Evolutionary conservation across 306 rosid species (phyloP).

Genomic region (Malus sylvestris): DNA sequence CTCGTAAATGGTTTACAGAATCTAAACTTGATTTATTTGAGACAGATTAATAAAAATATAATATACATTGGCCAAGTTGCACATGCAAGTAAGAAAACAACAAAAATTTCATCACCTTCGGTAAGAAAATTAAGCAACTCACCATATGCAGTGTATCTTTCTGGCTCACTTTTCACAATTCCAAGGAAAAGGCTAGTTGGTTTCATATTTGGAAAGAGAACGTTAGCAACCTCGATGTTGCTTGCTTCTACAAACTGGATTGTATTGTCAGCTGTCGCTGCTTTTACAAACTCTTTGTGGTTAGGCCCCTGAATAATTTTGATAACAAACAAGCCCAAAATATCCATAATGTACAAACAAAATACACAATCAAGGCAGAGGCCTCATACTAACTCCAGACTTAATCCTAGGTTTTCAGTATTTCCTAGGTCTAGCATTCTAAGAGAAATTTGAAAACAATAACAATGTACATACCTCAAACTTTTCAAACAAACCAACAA

Average conservation of each 20-base stretch:
- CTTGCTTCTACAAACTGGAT: constrained; percentile 69
- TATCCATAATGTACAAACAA: not conserved
- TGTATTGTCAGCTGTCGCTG: constrained; percentile 70
- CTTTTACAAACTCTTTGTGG: constrained; percentile 61
- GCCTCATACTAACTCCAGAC: not conserved
- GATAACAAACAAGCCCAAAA: not conserved
- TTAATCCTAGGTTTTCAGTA: not conserved
- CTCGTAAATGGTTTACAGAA: not conserved
- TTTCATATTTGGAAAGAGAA: constrained; percentile 58
- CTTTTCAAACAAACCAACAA: constrained; percentile 56
- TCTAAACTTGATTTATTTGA: constrained; percentile 4
- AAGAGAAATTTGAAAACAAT: not conserved
- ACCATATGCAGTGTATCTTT: constrained; percentile 77
- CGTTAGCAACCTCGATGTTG: constrained; percentile 49
- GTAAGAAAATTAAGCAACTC: constrained; percentile 20
- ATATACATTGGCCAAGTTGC: not conserved
- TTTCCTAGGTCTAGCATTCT: not conserved
- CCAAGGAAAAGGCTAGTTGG: constrained; percentile 49
- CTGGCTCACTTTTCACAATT: constrained; percentile 75
- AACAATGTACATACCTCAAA: constrained; percentile 45
- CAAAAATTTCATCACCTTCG: constrained; percentile 3
- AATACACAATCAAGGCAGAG: not conserved
- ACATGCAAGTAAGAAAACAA: not conserved
- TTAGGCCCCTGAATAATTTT: constrained; percentile 47
- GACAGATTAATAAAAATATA: not conserved